Evolutionary conservation across 2,329 filamentous ascomycete species (phyloP).

Genomic region (Fusarium sarcochroum): DNA sequence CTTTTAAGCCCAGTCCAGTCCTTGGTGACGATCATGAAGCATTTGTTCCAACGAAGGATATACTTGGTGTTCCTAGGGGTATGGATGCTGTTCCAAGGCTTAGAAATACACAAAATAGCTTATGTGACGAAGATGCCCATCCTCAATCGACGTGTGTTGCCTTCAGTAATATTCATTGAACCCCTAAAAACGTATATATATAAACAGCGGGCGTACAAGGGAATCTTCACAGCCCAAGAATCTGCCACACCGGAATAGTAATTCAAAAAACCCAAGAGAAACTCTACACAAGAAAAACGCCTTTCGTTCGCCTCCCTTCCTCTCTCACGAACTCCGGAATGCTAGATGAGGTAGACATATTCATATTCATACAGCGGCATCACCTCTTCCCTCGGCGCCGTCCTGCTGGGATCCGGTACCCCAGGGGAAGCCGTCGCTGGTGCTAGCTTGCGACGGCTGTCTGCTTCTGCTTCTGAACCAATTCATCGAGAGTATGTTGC

Average conservation of each 20-base stretch:
- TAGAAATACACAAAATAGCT: neutral
- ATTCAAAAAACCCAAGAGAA: conserved; percentile 25
- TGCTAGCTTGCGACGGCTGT: conserved; percentile 41
- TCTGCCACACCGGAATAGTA: conserved; percentile 11
- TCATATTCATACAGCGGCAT: conserved; percentile 54
- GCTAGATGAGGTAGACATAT: conserved; percentile 11
- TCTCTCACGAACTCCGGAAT: conserved; percentile 34
- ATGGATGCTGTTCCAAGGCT: neutral
- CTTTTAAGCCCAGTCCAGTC: too few species aligned
- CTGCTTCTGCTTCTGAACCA: conserved; percentile 63
- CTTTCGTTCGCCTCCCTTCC: conserved; percentile 34
- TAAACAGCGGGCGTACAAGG: conserved; percentile 8
- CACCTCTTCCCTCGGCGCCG: conserved; percentile 29
- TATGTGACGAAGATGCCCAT: neutral
- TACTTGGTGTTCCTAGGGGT: neutral
- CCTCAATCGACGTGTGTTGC: neutral
- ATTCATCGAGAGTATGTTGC: conserved; percentile 66
- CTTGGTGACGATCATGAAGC: too few species aligned
- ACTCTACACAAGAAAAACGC: conserved; percentile 40
- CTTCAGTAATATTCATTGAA: conserved; percentile 18
- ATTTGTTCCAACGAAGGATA: too few species aligned
- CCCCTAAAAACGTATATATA: conserved; percentile 24
- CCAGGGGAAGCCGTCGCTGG: conserved; percentile 38
- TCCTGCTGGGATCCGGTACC: conserved; percentile 40
- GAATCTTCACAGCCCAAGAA: conserved; percentile 7